Base-by-base conservation (phyloP, 768 basidiomycete genomes). In the Amanita rubescens region DNA sequence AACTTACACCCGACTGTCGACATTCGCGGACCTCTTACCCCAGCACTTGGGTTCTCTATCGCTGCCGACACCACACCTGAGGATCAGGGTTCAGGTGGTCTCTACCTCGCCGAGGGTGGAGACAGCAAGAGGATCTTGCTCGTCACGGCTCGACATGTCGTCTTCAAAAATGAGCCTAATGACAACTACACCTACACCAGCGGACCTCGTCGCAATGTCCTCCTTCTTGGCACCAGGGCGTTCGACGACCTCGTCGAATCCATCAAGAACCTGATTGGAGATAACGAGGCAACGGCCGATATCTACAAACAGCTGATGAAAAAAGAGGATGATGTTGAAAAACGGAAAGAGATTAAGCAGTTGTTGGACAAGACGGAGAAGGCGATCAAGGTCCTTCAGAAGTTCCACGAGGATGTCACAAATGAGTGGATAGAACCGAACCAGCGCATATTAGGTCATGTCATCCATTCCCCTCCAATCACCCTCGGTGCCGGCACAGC, bases 101-200 rank as follows among this genome's bases (percentile, higher is more conserved):
- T 72, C 58, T 72, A 70, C 63, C 60, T 72, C 53, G 49, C 62
- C 20, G 62, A 69, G 59, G 69, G 64, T 59, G 63, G 63, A 43
- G 53, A 49, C 55, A 68, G 64, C 58, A 52, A 63, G 34, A 63
- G 45, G 5, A 53, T 62, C 47, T 63, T 66, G 50, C 60, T 58
- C 22, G 59, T 69, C 53, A 55, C 66, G 19, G 62, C 62, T 56
- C 66, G 63, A 32, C 69, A 68, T 20, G 64, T 67, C 52, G 56
- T 69, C 50, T 22, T 57, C 39, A 51, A 61, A 34, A 47, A 63
- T 9, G 52, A 61, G 60, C 67, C 68, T 59, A 24, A 56, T 37
- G 59, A 60, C 43, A 66, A 67, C 56, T 27, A 56, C 53, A 30
- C 33, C 58, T 53, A 59, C 57, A 48, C 54, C 55, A 63, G 63